phyloP scores from a whole-genome alignment of 768 basidiomycete species.

The button mushroom (Agaricus bisporus) region DNA sequence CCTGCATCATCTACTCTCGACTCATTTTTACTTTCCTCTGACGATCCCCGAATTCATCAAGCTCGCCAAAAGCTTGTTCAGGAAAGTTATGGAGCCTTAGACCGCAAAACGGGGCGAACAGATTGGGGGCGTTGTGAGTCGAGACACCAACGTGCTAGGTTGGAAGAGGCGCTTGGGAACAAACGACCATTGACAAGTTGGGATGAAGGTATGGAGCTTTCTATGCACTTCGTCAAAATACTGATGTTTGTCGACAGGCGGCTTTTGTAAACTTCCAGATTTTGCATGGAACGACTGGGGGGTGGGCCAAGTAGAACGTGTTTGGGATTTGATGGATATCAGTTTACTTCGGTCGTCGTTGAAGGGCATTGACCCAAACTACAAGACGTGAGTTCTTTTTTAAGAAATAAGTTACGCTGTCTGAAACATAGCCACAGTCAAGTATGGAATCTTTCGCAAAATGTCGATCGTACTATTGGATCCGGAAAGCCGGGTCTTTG shows the following conservation, averaged over 20 bases:
- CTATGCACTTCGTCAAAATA: background rate
- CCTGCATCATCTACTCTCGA: conserved; percentile 88
- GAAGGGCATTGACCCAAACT: conserved; percentile 77
- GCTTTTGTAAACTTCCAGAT: conserved; percentile 79
- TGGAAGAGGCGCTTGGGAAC: conserved; percentile 76
- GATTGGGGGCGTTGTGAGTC: conserved; percentile 95
- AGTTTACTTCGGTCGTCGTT: conserved; percentile 75
- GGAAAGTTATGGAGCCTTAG: conserved; percentile 56
- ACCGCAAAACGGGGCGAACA: conserved; percentile 65
- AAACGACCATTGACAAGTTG: conserved; percentile 88
- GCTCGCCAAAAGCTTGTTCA: conserved; percentile 80
- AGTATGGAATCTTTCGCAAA: conserved; percentile 96
- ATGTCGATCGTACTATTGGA: conserved; percentile 88
- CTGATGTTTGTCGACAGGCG: conserved; percentile 39
- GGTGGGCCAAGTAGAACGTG: conserved; percentile 86
- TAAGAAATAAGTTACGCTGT: conserved; percentile 10
- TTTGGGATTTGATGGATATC: conserved; percentile 95
- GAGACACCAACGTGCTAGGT: conserved; percentile 80
- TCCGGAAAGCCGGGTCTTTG: conserved; percentile 79
- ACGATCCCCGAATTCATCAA: conserved; percentile 88
- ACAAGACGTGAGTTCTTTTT: conserved; percentile 68
- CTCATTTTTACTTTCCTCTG: conserved; percentile 84
- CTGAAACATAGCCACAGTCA: conserved; percentile 35
- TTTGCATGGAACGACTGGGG: conserved; percentile 96
- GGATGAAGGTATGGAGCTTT: conserved; percentile 67